Percentiles rank a stretch among this genome's conserved stretches.
phyloP scores from a whole-genome alignment of 1,284 basidiomycete genomes.

The Ustilago cynodontis region DNA sequence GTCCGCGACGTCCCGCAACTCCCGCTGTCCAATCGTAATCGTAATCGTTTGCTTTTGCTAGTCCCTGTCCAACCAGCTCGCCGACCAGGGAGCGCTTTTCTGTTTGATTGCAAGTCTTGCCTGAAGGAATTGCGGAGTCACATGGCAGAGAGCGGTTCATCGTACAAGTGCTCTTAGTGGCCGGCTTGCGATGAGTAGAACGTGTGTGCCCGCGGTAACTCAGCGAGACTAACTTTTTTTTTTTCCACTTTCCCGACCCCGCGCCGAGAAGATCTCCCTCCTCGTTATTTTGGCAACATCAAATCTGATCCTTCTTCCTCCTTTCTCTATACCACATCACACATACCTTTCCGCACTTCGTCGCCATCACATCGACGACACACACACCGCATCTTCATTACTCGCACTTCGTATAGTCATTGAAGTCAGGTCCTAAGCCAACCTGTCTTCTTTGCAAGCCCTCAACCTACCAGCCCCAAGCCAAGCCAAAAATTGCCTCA shows the following conservation, averaged over 20 bases:
- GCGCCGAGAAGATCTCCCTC: slow-evolving; percentile 27
- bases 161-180: background rate
- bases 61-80: background rate
- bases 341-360: slow-evolving; percentile 12
- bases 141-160: background rate
- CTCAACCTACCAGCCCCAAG: slow-evolving; percentile 10
- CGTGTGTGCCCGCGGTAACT: background rate
- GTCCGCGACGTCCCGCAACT: slow-evolving; percentile 24
- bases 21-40: slow-evolving; percentile 31
- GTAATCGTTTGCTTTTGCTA: slow-evolving; percentile 8
- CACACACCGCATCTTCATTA: slow-evolving; percentile 6
- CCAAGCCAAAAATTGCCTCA: slow-evolving; percentile 36
- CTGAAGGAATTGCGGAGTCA: slow-evolving; percentile 8
- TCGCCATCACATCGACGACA: slow-evolving; percentile 16
- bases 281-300: background rate
- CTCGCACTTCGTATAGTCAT: slow-evolving; percentile 13
- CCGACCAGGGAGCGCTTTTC: slow-evolving; percentile 1
- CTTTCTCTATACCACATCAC: slow-evolving; percentile 17
- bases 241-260: slow-evolving; percentile 11
- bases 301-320: no score
- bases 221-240: background rate
- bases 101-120: background rate
- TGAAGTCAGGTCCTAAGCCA: slow-evolving; percentile 47
- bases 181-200: background rate
- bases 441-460: slow-evolving; percentile 36